These are phyloP conservation scores for Trametes sanguinea DNA, from an alignment of 768 basidiomycete species.

Conservation along the genomic window DNA sequence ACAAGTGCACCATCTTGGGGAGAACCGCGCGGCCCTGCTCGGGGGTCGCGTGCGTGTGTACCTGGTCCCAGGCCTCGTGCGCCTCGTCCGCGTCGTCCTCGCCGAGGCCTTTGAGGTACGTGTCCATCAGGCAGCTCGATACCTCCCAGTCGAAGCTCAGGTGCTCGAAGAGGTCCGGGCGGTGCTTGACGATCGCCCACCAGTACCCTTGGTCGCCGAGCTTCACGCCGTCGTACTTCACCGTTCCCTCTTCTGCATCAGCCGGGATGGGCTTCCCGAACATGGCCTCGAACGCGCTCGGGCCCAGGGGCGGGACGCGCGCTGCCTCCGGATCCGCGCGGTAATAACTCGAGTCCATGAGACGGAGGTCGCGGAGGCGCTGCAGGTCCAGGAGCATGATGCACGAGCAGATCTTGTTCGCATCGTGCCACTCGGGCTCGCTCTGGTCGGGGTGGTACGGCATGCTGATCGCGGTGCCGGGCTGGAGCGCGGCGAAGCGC, in stretches of 20 bases:
- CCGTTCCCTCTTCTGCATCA: constrained; percentile 32
- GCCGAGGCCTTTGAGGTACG: constrained; percentile 46
- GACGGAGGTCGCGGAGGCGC: constrained; percentile 42
- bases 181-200: constrained; percentile 53
- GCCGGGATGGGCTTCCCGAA: constrained; percentile 45
- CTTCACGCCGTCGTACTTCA: constrained; percentile 43
- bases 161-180: constrained; percentile 43
- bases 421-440: constrained; percentile 45
- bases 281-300: constrained; percentile 45
- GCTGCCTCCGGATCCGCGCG: constrained; percentile 19
- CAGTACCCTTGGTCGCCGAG: constrained; percentile 56
- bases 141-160: constrained; percentile 51
- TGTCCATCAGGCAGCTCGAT: constrained; percentile 50
- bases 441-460: constrained; percentile 46
- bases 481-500: constrained; percentile 37
- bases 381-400: constrained; percentile 54
- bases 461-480: constrained; percentile 44
- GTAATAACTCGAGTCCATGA: constrained; percentile 51
- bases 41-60: constrained; percentile 40
- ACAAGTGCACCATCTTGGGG: constrained; percentile 55
- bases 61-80: constrained; percentile 39
- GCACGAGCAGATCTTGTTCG: constrained; percentile 52
- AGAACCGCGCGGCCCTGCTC: constrained; percentile 45
- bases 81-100: constrained; percentile 39
- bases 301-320: constrained; percentile 36